Base-by-base conservation (phyloP, 768 basidiomycete genomes). In the Cantharellus anzutake region DNA sequence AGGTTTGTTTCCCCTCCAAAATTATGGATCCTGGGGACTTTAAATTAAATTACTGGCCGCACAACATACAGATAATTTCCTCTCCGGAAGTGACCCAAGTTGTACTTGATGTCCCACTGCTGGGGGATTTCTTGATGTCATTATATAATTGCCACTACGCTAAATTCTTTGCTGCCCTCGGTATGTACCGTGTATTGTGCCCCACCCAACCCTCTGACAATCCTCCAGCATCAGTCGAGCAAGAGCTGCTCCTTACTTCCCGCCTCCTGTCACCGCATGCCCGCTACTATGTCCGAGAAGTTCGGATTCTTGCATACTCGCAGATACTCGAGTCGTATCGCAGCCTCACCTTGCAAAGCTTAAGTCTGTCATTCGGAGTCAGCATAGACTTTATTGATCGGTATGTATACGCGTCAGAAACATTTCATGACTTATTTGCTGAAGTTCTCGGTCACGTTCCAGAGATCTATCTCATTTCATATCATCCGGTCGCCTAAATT, bases 131-230 rank as follows among this genome's bases (percentile, higher is more conserved):
- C 59, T 81, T 86, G 59, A 86, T 85, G 66, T 91, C 80, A 64
- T 74, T 99, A 3, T 93, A 93, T 69, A 86, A 93, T 61, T 89
- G 87, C 64, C 87, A 93, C 65, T 99, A 98, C 68, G 81, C 89
- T 67, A 88, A 91, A 62, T 91, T 98, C 73, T 99, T 97, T 70
- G 71, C 83, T 41, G 84, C 93, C 0, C 79, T 98, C 20, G 88
- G 87, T 88, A 64, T 60, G 55, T 57, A 5, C 37, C 5, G 39
- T 14, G 37, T 42, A 5, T 57, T 11, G 35, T 57, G 5, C 16
- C 48, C 40, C 40, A 52, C 58, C 42, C 39, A 42, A 56, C 41
- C 2, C 7, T 42, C 40, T 56, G 52, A 61, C 35, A 37, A 7
- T 55, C 11, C 7, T 55, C 11, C 65, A 89, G 91, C 92, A 16